phyloP scores from a whole-genome alignment of 78 protist species.

The Parvularia atlantis region DNA sequence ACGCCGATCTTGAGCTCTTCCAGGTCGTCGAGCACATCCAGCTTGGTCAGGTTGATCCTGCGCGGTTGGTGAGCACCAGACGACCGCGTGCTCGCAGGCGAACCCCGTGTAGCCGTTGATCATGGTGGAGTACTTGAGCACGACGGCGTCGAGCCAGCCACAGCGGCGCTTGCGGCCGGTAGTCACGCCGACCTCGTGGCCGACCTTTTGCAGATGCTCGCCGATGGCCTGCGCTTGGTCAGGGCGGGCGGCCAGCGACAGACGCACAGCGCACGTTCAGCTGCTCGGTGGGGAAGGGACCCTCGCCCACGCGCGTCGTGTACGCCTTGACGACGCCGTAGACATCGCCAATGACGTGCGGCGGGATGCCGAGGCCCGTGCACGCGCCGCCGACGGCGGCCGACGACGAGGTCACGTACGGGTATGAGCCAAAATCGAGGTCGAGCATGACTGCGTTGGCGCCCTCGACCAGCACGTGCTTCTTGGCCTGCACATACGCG shows the following conservation, averaged over 20 bases:
- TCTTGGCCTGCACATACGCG: too few relatives aligned
- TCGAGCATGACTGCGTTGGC: constrained; percentile 90
- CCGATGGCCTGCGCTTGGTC: neutral
- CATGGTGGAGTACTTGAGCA: constrained; percentile 59
- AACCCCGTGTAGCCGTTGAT: constrained; percentile 49
- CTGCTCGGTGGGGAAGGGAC: constrained; percentile 83
- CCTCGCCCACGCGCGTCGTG: constrained; percentile 82
- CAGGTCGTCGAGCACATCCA: constrained; percentile 65
- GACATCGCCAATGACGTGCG: constrained; percentile 44
- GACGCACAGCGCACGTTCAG: neutral
- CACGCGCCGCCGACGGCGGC: constrained; percentile 77
- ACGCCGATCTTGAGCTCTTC: constrained; percentile 64
- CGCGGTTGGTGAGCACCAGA: neutral
- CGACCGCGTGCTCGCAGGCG: neutral
- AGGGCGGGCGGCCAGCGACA: neutral
- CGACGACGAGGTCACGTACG: constrained; percentile 84
- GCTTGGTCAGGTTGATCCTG: constrained; percentile 69
- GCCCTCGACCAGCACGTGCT: too few relatives aligned
- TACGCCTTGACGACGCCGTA: constrained; percentile 90
- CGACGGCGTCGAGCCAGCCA: constrained; percentile 87
- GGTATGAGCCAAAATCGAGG: constrained; percentile 80
- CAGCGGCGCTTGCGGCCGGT: constrained; percentile 84
- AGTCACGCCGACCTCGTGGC: constrained; percentile 82
- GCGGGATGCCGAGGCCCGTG: constrained; percentile 70
- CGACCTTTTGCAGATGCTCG: constrained; percentile 39